Evolutionary conservation across 73 alveolate species (phyloP), one percentile per base, ranked within the genome.

Genomic region (Symbiodinium pilosum): DNA sequence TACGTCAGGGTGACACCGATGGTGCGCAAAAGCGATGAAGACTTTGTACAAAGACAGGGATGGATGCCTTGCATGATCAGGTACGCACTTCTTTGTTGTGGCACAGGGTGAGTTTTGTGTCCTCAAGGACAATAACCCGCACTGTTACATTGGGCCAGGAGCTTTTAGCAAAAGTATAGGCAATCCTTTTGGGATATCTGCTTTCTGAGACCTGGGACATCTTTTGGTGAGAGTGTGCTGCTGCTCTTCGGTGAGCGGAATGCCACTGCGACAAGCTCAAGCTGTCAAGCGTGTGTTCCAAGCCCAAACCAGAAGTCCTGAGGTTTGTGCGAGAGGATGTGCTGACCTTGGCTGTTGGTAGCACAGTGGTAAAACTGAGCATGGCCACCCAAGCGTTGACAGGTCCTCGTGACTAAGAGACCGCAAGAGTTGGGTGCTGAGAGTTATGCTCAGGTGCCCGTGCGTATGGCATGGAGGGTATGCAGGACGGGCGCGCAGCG

Each of bases 21-120:
- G 96, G 96, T 91, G 96, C 96, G 87, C 75, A 6, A 36, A 56
- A 24, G 77, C 6, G 36, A 59, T 3, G n/a, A n/a, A n/a, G n/a
- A n/a, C n/a, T n/a, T n/a, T n/a, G n/a, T n/a, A n/a, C n/a, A n/a
- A n/a, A n/a, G n/a, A n/a, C n/a, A n/a, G n/a, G n/a, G n/a, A n/a
- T 47, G 14, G 14, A 6, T 47, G 21, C 14, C 59, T 9, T 9
- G 59, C 59, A 47, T 6, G 6, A 14, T 42, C 88, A 91, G 96
- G 96, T 32, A 91, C 96, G 4, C 96, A 69, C 77, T 91, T 91
- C 88, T 91, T 91, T 26, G 96, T 91, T 36, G 96, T 91, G 28
- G 96, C 96, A 7, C 86, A 64, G 88, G 96, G 96, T 4, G 96
- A 91, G 87, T 91, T 91, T 51, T 91, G 96, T 12, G 96, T 91